Evolutionary conservation across 495 filamentous ascomycete genomes (phyloP), one percentile per base, ranked within the genome.

Genomic region (Neurospora africana): DNA sequence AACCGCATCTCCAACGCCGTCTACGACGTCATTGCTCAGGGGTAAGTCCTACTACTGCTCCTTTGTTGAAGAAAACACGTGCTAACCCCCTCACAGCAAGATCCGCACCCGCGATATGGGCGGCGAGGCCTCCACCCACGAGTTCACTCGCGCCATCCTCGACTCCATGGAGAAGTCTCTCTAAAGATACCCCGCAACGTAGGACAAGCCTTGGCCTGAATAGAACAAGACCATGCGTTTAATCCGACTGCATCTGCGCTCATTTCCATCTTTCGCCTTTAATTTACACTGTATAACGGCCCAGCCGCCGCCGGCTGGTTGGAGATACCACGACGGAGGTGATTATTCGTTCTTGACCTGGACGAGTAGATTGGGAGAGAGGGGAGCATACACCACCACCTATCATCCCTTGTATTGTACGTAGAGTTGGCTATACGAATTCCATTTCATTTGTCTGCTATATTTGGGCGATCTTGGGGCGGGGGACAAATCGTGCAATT

Each of bases 1-100:
- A 97, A 98, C 86, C 90, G 95, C 76, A 97, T 99, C 82, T 97
- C 93, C 74, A 96, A 95, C 88, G 94, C 93, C 72, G 92, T 99
- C 70, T 99, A 99, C 79, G 92, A 93, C 81, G 95, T 98, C 53
- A 98, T 99, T 82, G 87, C 88, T 74, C 92, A 98, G 81, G 93
- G 93, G 93, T 96, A 85, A 86, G 91, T 89, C 39, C 70, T 41
- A 53, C 36, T 6, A 36, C 36, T 36, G 36, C 7, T 5, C 36
- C 36, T 36, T 36, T 7, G 8, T 2, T 1, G 5, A 36, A n/a
- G n/a, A 9, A 36, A 36, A 43, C 38, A 9, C 11, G 44, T 76
- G 43, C 80, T 85, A 75, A 86, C 76, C 67, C 30, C 39, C 69
- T 53, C 71, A 79, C 78, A 95, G 94, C 74, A 89, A 92, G 83